These are phyloP conservation scores for Cryphonectria nitschkei DNA, from an alignment of 2,329 filamentous ascomycete species.

Conservation along the genomic window DNA sequence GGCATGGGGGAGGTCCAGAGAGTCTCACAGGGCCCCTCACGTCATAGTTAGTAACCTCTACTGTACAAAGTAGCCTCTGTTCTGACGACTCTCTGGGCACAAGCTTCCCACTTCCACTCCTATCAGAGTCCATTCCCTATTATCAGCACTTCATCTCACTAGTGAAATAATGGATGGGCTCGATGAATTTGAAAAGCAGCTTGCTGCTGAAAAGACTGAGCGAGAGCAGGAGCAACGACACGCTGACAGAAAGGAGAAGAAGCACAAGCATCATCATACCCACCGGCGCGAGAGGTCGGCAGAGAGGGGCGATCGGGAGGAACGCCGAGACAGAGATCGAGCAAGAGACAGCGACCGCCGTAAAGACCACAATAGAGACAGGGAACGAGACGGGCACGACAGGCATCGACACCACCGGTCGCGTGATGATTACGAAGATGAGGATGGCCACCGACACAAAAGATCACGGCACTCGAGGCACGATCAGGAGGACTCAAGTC, in stretches of 20 bases:
- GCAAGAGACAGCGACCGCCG: conserved; percentile 36
- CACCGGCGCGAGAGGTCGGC: conserved; percentile 37
- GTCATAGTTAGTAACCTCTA: neutral
- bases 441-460: conserved; percentile 40
- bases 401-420: conserved; percentile 41
- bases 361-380: conserved; percentile 32
- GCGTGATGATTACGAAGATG: conserved; percentile 48
- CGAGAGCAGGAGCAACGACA: conserved; percentile 35
- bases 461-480: conserved; percentile 42
- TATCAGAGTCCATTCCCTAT: neutral
- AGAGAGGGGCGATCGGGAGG: conserved; percentile 35
- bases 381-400: conserved; percentile 40
- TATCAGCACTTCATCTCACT: neutral
- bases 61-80: neutral
- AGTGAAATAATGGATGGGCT: conserved; percentile 34
- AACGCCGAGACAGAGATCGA: conserved; percentile 33
- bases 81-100: neutral
- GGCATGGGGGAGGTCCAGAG: conserved; percentile 10
- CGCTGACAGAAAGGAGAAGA: conserved; percentile 36
- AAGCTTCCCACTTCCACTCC: neutral
- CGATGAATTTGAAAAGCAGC: conserved; percentile 44
- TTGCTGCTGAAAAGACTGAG: conserved; percentile 42
- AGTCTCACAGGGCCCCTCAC: conserved; percentile 5
- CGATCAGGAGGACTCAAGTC: conserved; percentile 46
- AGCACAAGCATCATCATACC: conserved; percentile 36